phyloP scores from a whole-genome alignment of 192 early-diverging fungal genomes.

The Umbelopsis vinacea region DNA sequence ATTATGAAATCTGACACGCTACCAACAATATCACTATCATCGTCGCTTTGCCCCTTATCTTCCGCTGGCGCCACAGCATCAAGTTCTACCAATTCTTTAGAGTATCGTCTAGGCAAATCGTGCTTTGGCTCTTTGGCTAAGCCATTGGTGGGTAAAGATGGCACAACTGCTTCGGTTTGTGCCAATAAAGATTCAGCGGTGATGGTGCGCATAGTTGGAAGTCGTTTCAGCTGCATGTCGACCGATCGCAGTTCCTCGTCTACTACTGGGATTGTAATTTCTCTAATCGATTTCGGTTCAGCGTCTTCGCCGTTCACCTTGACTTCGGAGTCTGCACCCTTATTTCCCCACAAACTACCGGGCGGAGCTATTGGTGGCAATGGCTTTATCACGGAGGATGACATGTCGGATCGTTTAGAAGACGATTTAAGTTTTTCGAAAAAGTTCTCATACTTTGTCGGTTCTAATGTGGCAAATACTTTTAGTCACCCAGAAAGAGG shows the following conservation, averaged over 20 bases:
- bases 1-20: slow-evolving; percentile 15
- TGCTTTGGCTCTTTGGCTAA: background rate
- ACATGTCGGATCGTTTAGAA: slow-evolving; percentile 1
- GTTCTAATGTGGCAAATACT: background rate
- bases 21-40: background rate
- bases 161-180: background rate
- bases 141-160: background rate
- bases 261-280: slow-evolving; percentile 29
- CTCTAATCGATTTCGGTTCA: slow-evolving; percentile 3
- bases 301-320: background rate
- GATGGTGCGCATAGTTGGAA: slow-evolving; percentile 1
- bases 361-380: slow-evolving; percentile 17
- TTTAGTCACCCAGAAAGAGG: background rate
- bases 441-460: slow-evolving; percentile 1
- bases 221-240: slow-evolving; percentile 21
- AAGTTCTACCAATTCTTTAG: slow-evolving; percentile 1
- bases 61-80: background rate
- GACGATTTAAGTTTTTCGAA: background rate
- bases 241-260: slow-evolving; percentile 32
- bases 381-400: background rate
- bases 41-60: background rate
- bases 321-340: background rate
- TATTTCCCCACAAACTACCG: slow-evolving; percentile 2
- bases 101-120: background rate
- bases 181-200: background rate